These are phyloP conservation scores for Podaxis mareebaensis DNA, from an alignment of 768 basidiomycete genomes.

Conservation along the genomic window DNA sequence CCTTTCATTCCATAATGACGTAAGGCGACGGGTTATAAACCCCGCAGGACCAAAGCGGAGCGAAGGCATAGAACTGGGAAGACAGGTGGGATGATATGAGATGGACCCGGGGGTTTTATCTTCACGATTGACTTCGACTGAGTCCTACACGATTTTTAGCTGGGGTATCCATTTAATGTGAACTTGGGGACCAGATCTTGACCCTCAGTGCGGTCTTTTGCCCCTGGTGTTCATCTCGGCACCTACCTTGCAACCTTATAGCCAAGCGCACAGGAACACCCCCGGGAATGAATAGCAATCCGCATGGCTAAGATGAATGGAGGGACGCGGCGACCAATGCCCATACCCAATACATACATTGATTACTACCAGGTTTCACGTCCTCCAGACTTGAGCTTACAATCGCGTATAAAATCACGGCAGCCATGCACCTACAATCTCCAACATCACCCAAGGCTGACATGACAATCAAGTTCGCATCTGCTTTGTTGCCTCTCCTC, in stretches of 20 bases:
- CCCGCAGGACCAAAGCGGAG: conserved; percentile 93
- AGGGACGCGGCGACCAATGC: background rate
- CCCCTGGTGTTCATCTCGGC: background rate
- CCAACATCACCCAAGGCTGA: background rate
- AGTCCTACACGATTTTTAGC: background rate
- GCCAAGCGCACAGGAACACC: background rate
- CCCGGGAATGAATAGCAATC: too few relatives aligned
- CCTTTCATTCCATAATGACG: conserved; percentile 68
- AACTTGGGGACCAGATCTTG: background rate
- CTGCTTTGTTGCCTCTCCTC: conserved; percentile 29
- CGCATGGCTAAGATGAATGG: too few relatives aligned
- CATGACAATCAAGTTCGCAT: conserved; percentile 20
- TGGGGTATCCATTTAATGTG: background rate
- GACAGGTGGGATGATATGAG: conserved; percentile 79
- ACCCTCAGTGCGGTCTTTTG: background rate
- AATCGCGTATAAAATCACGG: background rate
- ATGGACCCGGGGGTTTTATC: conserved; percentile 87
- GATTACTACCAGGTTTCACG: background rate
- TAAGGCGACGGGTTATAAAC: conserved; percentile 75
- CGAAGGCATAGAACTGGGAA: conserved; percentile 61
- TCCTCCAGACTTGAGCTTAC: too few relatives aligned
- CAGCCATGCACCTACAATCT: background rate
- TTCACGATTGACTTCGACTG: conserved; percentile 26
- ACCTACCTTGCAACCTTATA: background rate
- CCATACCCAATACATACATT: background rate